phyloP scores from a whole-genome alignment of 805 yeast genomes.

The Hanseniaspora singularis region DNA sequence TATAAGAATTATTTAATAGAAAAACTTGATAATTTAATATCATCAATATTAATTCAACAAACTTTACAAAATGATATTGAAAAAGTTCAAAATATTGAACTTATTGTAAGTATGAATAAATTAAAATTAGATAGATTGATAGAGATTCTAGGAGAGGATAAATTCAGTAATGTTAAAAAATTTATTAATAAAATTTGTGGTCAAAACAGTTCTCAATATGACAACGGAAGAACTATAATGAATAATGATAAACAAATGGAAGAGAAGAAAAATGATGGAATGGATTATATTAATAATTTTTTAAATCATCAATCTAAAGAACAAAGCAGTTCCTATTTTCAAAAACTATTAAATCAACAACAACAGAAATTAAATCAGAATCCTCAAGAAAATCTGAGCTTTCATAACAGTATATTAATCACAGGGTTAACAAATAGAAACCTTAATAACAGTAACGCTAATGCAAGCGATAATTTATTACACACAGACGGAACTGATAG shows the following conservation, averaged over 20 bases:
- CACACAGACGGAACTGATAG: neutral
- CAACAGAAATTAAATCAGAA: neutral
- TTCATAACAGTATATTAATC: slow-evolving; percentile 12
- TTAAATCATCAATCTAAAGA: neutral
- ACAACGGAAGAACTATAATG: neutral
- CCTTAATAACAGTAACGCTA: neutral
- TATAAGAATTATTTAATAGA: slow-evolving; percentile 29
- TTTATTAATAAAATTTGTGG: slow-evolving; percentile 9
- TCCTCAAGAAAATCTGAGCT: neutral
- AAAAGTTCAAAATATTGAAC: slow-evolving; percentile 5
- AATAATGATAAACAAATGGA: neutral
- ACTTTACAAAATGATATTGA: neutral
- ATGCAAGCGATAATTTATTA: too few species aligned
- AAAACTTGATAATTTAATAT: slow-evolving; percentile 22
- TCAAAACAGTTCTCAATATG: neutral
- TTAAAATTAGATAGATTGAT: neutral
- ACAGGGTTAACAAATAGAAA: slow-evolving; percentile 2
- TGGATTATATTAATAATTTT: slow-evolving; percentile 4
- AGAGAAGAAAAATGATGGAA: neutral
- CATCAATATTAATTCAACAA: slow-evolving; percentile 2
- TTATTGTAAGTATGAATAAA: slow-evolving; percentile 12
- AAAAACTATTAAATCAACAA: neutral
- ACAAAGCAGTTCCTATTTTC: neutral
- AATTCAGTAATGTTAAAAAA: slow-evolving; percentile 1
- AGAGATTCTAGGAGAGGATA: slow-evolving; percentile 2